Conservation (phyloP, 805 yeast species). For the Candida caryicola region DNA sequence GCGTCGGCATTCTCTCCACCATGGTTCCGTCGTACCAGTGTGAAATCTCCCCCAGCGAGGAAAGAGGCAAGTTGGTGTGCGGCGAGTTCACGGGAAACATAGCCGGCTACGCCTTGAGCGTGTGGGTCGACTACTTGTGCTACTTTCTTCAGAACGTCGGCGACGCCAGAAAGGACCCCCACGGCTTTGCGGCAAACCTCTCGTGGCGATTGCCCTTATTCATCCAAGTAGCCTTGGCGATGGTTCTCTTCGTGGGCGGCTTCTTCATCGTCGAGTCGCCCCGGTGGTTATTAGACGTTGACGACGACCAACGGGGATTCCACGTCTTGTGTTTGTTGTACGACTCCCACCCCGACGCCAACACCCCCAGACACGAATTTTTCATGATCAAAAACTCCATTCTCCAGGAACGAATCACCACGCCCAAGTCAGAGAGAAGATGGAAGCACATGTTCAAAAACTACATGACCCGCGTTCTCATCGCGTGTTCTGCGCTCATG, state of each 20-base stretch:
- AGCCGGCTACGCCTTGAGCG: constrained; percentile 74
- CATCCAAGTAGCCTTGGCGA: constrained; percentile 73
- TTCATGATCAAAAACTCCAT: constrained; percentile 46
- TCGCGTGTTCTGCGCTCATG: constrained; percentile 43
- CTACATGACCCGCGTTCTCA: constrained; percentile 33
- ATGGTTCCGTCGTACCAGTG: constrained; percentile 87
- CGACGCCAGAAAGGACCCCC: constrained; percentile 35
- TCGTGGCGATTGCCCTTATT: constrained; percentile 81
- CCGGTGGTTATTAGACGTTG: constrained; percentile 83
- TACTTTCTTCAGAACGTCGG: constrained; percentile 58
- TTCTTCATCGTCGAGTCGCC: constrained; percentile 84
- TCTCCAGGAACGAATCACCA: constrained; percentile 32
- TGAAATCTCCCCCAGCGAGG: constrained; percentile 84
- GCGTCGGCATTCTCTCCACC: constrained; percentile 80
- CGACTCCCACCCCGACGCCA: constrained; percentile 27
- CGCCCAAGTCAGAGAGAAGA: constrained; percentile 39
- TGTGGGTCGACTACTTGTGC: constrained; percentile 83
- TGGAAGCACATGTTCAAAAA: constrained; percentile 42
- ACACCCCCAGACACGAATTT: constrained; percentile 42
- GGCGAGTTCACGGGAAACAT: constrained; percentile 87
- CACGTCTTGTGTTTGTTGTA: constrained; percentile 35
- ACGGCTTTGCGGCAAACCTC: constrained; percentile 35
- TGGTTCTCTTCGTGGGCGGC: constrained; percentile 67
- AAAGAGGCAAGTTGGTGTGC: constrained; percentile 81
- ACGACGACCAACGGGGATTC: constrained; percentile 58